These are phyloP conservation scores for Rhodotorula sphaerocarpa DNA, from an alignment of 768 basidiomycete species.

Conservation along the genomic window DNA sequence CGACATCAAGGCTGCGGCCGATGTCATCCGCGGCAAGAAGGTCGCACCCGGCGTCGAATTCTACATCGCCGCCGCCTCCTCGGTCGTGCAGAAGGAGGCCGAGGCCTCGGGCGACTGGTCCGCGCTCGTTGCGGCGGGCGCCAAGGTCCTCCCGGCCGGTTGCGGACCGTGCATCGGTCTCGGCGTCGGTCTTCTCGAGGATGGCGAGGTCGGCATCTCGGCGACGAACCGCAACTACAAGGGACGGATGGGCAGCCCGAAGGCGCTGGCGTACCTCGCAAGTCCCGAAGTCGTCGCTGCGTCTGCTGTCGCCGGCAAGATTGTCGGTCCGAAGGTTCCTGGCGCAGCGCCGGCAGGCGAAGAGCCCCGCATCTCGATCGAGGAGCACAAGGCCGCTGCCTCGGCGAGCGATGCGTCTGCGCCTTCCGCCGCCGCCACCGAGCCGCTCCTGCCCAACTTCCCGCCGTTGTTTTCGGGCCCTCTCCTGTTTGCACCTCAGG, in stretches of 20 bases:
- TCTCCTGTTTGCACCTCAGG: slow-evolving; percentile 86
- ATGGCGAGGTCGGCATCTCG: slow-evolving; percentile 91
- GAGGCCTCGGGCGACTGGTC: slow-evolving; percentile 84
- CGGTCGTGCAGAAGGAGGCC: slow-evolving; percentile 79
- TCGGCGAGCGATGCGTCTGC: slow-evolving; percentile 41
- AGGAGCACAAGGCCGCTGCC: slow-evolving; percentile 39
- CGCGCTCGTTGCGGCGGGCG: slow-evolving; percentile 72
- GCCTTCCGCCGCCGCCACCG: slow-evolving; percentile 43
- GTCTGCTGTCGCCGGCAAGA: slow-evolving; percentile 83
- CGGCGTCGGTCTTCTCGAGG: slow-evolving; percentile 82
- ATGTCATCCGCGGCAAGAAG: slow-evolving; percentile 63
- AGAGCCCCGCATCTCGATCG: slow-evolving; percentile 29
- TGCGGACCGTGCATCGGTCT: slow-evolving; percentile 98
- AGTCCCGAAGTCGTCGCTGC: slow-evolving; percentile 96
- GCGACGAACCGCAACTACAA: slow-evolving; percentile 99
- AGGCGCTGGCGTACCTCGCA: slow-evolving; percentile 88
- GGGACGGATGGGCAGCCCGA: slow-evolving; percentile 94
- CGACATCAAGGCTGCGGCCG: slow-evolving; percentile 84
- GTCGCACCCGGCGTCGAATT: slow-evolving; percentile 88
- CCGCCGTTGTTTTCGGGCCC: slow-evolving; percentile 72
- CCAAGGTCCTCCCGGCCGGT: slow-evolving; percentile 84
- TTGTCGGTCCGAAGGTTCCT: slow-evolving; percentile 68
- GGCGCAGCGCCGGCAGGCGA: slow-evolving; percentile 45
- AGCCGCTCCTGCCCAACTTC: slow-evolving; percentile 71
- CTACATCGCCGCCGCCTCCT: slow-evolving; percentile 92